These are phyloP conservation scores for Exidia glandulosa DNA, from an alignment of 768 basidiomycete genomes.

Conservation along the genomic window DNA sequence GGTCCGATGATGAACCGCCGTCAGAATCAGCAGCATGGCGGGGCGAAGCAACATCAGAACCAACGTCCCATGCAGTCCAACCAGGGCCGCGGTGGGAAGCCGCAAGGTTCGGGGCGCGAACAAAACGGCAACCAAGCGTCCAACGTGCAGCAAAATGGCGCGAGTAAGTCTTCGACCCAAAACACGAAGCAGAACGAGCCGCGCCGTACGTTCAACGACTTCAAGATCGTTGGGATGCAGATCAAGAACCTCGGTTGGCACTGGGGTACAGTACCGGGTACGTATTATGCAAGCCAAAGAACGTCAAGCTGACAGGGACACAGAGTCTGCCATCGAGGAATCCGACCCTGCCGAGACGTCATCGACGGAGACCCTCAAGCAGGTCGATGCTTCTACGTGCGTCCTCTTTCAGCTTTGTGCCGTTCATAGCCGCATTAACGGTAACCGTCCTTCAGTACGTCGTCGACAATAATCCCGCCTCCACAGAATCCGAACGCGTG, in stretches of 20 bases:
- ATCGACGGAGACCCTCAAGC: too few species aligned
- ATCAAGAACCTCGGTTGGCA: slow-evolving; percentile 76
- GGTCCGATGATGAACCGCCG: not conserved
- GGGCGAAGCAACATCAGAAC: not conserved
- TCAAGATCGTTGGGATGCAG: slow-evolving; percentile 88
- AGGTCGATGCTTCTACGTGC: too few species aligned
- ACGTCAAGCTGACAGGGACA: too few species aligned
- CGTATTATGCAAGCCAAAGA: too few species aligned
- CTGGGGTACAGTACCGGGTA: slow-evolving; percentile 47
- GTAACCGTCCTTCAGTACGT: too few species aligned
- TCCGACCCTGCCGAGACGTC: too few species aligned
- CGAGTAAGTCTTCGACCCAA: not conserved
- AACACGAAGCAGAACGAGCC: slow-evolving; percentile 73
- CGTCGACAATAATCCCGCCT: not conserved
- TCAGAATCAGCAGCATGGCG: not conserved
- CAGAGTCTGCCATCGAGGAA: too few species aligned
- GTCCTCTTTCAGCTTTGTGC: too few species aligned
- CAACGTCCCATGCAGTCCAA: not conserved
- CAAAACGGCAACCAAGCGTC: not conserved
- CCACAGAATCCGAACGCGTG: slow-evolving; percentile 24
- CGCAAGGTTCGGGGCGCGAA: not conserved
- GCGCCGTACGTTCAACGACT: slow-evolving; percentile 89
- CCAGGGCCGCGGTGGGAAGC: not conserved
- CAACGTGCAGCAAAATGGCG: not conserved
- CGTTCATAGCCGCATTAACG: too few species aligned